Evolutionary conservation across 2,329 filamentous ascomycete species (phyloP).

Genomic region (Fusarium incarnatum): DNA sequence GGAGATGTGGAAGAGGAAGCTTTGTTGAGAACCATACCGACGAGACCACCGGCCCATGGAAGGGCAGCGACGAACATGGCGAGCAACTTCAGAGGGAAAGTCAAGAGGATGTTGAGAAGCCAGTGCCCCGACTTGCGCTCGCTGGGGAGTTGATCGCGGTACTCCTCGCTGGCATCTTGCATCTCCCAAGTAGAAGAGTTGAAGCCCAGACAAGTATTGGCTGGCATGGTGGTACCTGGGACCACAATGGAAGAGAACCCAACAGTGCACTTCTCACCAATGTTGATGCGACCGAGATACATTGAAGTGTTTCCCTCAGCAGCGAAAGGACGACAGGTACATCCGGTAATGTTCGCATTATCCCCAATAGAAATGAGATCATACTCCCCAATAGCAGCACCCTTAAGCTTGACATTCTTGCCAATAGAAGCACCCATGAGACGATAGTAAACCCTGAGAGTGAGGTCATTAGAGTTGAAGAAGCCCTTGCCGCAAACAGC

Average conservation of each 20-base stretch:
- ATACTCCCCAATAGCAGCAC: neutral
- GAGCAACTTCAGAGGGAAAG: neutral
- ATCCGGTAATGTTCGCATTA: neutral
- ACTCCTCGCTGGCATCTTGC: slow-evolving; percentile 7
- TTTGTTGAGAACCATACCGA: slow-evolving; percentile 5
- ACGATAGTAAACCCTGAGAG: neutral
- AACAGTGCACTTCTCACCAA: neutral
- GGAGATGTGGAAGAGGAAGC: neutral
- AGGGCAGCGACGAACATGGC: neutral
- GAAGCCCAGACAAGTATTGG: slow-evolving; percentile 8
- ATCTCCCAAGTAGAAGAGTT: slow-evolving; percentile 22
- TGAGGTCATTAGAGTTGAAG: neutral
- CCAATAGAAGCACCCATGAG: slow-evolving; percentile 9
- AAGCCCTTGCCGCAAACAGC: neutral
- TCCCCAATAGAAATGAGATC: neutral
- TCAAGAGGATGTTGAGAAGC: neutral
- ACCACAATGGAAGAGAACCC: slow-evolving; percentile 4
- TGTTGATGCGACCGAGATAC: slow-evolving; percentile 13
- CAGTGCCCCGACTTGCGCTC: neutral
- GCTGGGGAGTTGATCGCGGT: slow-evolving; percentile 10
- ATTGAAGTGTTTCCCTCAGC: slow-evolving; percentile 14
- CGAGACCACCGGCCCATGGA: slow-evolving; percentile 11
- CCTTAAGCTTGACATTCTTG: neutral
- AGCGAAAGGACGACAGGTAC: slow-evolving; percentile 1
- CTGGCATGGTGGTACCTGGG: neutral